Evolutionary conservation across 2,329 filamentous ascomycete genomes (phyloP).

Genomic region (Colletotrichum magnum): DNA sequence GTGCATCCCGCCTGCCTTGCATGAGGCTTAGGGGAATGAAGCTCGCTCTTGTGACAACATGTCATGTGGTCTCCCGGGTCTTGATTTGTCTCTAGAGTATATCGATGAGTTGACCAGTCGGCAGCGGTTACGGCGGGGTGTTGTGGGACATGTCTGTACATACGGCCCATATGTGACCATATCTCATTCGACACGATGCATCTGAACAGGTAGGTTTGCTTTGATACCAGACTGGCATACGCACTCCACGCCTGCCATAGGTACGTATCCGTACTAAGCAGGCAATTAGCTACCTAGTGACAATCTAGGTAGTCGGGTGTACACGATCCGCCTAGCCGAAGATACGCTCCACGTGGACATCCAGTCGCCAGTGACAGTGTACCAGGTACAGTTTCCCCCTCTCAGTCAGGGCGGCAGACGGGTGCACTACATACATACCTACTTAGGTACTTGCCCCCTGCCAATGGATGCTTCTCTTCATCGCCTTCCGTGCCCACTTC

Average conservation of each 20-base stretch:
- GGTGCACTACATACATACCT: too few relatives aligned
- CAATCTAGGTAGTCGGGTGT: neutral
- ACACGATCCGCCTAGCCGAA: slow-evolving; percentile 27
- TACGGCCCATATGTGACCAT: neutral
- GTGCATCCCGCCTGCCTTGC: slow-evolving; percentile 16
- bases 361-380: too few relatives aligned
- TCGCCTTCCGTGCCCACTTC: neutral
- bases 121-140: neutral
- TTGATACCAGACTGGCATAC: too few relatives aligned
- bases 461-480: too few relatives aligned
- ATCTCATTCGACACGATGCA: slow-evolving; percentile 22
- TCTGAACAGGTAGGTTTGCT: neutral
- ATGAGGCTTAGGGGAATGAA: neutral
- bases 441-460: too few relatives aligned
- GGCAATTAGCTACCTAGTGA: neutral
- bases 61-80: slow-evolving; percentile 22
- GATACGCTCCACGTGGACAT: neutral
- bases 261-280: too few relatives aligned
- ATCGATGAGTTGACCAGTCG: neutral
- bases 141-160: neutral
- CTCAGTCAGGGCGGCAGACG: too few relatives aligned
- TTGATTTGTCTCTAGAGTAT: neutral
- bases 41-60: neutral
- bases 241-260: too few relatives aligned
- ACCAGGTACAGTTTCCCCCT: too few relatives aligned